phyloP scores from a whole-genome alignment of 805 yeast genomes.

The Vanderwaltozyma polyspora region DNA sequence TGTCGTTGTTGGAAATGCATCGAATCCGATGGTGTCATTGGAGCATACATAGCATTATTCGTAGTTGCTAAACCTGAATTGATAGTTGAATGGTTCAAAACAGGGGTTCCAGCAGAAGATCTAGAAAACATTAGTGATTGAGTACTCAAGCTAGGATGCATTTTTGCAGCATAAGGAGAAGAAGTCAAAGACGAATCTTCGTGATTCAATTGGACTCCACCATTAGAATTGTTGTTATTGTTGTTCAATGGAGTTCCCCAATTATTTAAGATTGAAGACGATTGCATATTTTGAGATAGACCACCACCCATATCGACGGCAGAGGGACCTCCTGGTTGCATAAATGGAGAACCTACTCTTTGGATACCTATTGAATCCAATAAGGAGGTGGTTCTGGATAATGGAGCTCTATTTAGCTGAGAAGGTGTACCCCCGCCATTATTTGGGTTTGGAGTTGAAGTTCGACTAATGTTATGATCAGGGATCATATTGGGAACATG shows the following conservation, averaged over 20 bases:
- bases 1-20: too few species aligned
- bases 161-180: too few species aligned
- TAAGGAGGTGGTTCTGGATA: slow-evolving; percentile 15
- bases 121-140: not conserved
- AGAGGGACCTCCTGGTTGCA: not conserved
- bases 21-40: too few species aligned
- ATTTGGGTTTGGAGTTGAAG: slow-evolving; percentile 5
- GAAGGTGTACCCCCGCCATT: not conserved
- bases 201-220: not conserved
- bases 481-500: too few species aligned
- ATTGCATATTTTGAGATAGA: not conserved
- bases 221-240: not conserved
- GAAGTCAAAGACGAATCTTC: not conserved
- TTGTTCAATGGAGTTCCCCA: not conserved
- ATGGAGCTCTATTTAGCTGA: slow-evolving; percentile 2
- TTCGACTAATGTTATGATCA: slow-evolving; percentile 1
- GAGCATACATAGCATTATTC: not conserved
- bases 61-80: not conserved
- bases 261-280: not conserved
- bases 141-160: slow-evolving; percentile 1
- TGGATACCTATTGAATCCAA: slow-evolving; percentile 21
- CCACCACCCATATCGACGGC: not conserved
- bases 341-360: slow-evolving; percentile 16
- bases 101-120: slow-evolving; percentile 1
- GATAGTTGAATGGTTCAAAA: not conserved